Percentiles rank a stretch among this genome's conserved stretches.
These are phyloP conservation scores for Penicillium turbatum DNA, from an alignment of 495 filamentous ascomycete species.

Conservation along the genomic window DNA sequence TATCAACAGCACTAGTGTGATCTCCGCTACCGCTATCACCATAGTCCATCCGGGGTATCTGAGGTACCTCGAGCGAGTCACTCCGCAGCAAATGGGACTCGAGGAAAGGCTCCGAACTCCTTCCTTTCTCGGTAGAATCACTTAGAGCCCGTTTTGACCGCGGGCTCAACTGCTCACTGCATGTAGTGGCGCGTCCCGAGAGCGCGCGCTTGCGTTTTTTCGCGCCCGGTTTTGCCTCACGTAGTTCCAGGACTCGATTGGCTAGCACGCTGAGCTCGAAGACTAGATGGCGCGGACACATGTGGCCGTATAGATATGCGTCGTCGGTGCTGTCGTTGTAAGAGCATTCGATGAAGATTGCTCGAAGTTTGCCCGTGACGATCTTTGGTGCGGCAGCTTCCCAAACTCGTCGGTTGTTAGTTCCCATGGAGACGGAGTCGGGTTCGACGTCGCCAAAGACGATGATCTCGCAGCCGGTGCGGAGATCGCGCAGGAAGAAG, in stretches of 20 bases:
- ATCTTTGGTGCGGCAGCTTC: constrained; percentile 80
- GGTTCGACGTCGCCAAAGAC: constrained; percentile 96
- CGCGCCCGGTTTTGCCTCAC: constrained; percentile 7
- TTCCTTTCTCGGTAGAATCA: neutral
- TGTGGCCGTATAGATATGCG: constrained; percentile 77
- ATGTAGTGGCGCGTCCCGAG: neutral
- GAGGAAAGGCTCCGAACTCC: constrained; percentile 3
- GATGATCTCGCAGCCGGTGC: constrained; percentile 68
- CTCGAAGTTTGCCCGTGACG: constrained; percentile 58
- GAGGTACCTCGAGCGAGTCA: neutral
- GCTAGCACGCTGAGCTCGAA: constrained; percentile 73
- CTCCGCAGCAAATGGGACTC: neutral
- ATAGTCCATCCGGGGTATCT: constrained; percentile 6
- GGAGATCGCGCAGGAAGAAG: constrained; percentile 78
- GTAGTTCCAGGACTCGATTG: constrained; percentile 47
- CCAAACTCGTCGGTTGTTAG: constrained; percentile 80
- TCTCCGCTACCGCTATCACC: constrained; percentile 11
- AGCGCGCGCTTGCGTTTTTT: constrained; percentile 34
- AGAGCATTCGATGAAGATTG: constrained; percentile 93
- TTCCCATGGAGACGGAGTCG: constrained; percentile 73
- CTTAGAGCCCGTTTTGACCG: constrained; percentile 23
- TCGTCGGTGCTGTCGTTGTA: constrained; percentile 75
- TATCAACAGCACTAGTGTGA: constrained; percentile 10
- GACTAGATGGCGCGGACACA: constrained; percentile 75
- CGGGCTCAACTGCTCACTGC: constrained; percentile 22